Evolutionary conservation across 2,329 filamentous ascomycete genomes (phyloP), one percentile per base, ranked within the genome.

Genomic region (Venturia aucupariae): DNA sequence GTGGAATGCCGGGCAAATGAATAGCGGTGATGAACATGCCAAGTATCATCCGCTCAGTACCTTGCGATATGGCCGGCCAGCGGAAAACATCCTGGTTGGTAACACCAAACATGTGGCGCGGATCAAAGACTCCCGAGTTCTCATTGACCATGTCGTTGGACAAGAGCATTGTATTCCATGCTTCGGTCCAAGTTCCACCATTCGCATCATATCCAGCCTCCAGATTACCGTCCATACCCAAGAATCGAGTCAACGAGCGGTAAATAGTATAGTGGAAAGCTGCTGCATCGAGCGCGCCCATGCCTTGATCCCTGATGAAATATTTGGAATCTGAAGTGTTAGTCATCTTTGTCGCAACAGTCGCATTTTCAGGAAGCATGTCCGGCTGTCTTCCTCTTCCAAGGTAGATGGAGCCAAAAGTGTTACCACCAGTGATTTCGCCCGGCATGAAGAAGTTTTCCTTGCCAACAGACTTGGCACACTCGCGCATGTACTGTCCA

Each of bases 11-110:
- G 1, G 85, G 85, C 70, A 87, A 77, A 59, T 84, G 75, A 61
- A 87, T 70, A 0, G 83, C 84, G 0, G 82, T 83, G 55, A 87
- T 78, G 68, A 84, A 86, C 19, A 82, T 75, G 5, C 79, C 85
- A 4, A 87, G 72, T 7, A 86, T 74, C 70, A 84, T 81, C 55
- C 82, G 78, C 68, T 86, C 77, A 0, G 82, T 81, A 4, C 85
- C 85, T 65, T 84, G 79, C 44, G 77, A 75, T 30, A 87, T 75
- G 11, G 82, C 79, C 10, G 84, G 84, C 85, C 85, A 87, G 42
- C 84, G 79, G 68, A 87, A 84, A 8, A 87, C 83, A 70, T 88
- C 85, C 73, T 88, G 85, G 69, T 87, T 87, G 7, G 84, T 85
- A 2, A 81, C 80, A 60, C 85, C 85, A 69, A 82, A 87, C 79